Base-by-base conservation (phyloP, 352 stramenopile genomes). In the Phytophthora hybrid region DNA sequence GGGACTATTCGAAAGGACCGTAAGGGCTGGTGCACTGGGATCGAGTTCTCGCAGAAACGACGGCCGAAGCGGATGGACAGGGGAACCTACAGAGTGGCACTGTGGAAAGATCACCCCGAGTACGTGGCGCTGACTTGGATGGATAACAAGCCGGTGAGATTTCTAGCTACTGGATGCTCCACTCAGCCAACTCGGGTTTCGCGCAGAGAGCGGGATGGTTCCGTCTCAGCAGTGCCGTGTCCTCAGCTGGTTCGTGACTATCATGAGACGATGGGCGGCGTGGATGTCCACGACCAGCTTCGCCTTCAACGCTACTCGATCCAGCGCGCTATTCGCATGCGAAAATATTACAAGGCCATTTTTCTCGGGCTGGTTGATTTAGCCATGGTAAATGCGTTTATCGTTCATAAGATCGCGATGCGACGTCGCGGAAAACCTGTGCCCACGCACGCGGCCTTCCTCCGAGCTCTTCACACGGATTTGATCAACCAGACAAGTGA, bases 301-400 rank as follows among this genome's bases (percentile, higher is more conserved):
- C 21, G n/a, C 1, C 44, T 44, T 44, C 4, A 16, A 41, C 10
- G 1, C 9, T 41, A 4, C 4, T 41, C 9, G 11, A 41, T 16
- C 14, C 10, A 41, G 14, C 10, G 34, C 10, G 34, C 34, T 41
- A 41, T 41, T 41, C 34, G 49, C 0, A 62, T n/a, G n/a, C n/a
- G n/a, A n/a, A n/a, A n/a, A n/a, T n/a, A n/a, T n/a, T n/a, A n/a
- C n/a, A n/a, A n/a, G n/a, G n/a, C n/a, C n/a, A n/a, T n/a, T n/a
- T n/a, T n/a, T n/a, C n/a, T n/a, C n/a, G n/a, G n/a, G n/a, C 21
- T 77, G 18, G 59, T 80, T 0, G 73, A 80, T 37, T 60, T 73
- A 32, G 59, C 73, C 6, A 58, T 76, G 32, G 59, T 71, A 5
- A 77, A 80, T 16, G 49, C 23, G 14, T 77, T 69, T 32, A 67